Evolutionary conservation across 345 rosid genomes (phyloP), one percentile per base, ranked within the genome.

Genomic region (Diplotaxis tenuifolia): DNA sequence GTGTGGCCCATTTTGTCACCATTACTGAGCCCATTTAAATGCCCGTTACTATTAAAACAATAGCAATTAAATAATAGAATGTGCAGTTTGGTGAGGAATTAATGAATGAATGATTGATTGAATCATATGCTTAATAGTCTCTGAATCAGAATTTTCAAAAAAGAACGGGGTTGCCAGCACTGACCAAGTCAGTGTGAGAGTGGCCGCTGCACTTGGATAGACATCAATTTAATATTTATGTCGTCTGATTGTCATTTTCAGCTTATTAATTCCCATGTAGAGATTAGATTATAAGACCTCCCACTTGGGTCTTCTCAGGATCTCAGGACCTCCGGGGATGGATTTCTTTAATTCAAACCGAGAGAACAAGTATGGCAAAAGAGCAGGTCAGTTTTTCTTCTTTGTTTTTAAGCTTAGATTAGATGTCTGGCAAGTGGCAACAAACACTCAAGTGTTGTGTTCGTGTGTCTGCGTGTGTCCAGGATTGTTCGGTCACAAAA

Each of bases 301-400:
- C 29, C 5, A 27, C 5, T 4, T 32, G 9, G 3, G 42, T 36
- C 14, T 36, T 36, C 42, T 9, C 42, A 2, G 9, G 42, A 9
- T 36, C 14, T 9, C 14, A 36, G 42, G 42, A 2, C 9, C 42
- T 9, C 12, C 42, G 47, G 14, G 47, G 38, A 74, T 75, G 79
- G 75, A 75, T 62, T 75, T 62, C 74, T 75, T 69, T 70, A 55
- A 42, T 18, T 69, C 74, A 25, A 75, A 60, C 15, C 36, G 63
- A 10, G 69, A 40, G 9, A 38, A 53, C 21, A 75, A 58, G 53
- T 57, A 55, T 62, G 79, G 60, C 12, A 75, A 45, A 56, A 62
- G 75, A 75, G 52, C 75, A 75, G 79, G 79, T 75, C 5, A 11
- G 68, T 36, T 47, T 14, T 63, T 22, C 9, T 23, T 55, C 49